These are phyloP conservation scores for Yueomyces sp. DNA, from an alignment of 1,139 yeast species.

Conservation along the genomic window DNA sequence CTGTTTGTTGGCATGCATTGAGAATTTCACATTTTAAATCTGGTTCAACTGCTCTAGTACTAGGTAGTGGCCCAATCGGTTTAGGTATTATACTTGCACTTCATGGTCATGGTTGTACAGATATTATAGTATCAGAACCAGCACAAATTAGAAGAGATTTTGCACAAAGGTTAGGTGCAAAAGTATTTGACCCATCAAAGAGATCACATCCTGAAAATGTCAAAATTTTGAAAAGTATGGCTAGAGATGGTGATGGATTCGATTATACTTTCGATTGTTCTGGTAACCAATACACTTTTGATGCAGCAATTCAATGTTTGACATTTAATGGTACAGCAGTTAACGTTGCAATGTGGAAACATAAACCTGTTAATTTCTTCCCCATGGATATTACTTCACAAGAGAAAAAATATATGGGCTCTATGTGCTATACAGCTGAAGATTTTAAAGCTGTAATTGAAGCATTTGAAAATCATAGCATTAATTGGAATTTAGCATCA, in stretches of 20 bases:
- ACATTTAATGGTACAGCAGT: slow-evolving; percentile 51
- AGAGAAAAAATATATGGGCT: slow-evolving; percentile 37
- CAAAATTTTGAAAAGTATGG: slow-evolving; percentile 27
- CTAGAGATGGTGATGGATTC: slow-evolving; percentile 41
- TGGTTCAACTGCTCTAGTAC: slow-evolving; percentile 39
- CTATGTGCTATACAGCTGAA: slow-evolving; percentile 35
- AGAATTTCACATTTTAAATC: slow-evolving; percentile 30
- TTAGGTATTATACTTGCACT: slow-evolving; percentile 43
- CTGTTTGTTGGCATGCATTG: slow-evolving; percentile 52
- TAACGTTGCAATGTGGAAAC: slow-evolving; percentile 53
- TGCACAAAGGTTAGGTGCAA: slow-evolving; percentile 39
- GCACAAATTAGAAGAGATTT: slow-evolving; percentile 40
- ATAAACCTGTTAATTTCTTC: slow-evolving; percentile 31
- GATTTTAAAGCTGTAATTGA: slow-evolving; percentile 40
- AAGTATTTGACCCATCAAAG: slow-evolving; percentile 35
- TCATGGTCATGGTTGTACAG: slow-evolving; percentile 41
- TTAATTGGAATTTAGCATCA: slow-evolving; percentile 29
- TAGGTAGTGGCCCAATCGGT: slow-evolving; percentile 58
- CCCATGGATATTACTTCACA: slow-evolving; percentile 38
- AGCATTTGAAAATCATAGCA: slow-evolving; percentile 31
- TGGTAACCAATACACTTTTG: slow-evolving; percentile 44
- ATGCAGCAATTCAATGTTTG: slow-evolving; percentile 37
- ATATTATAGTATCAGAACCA: slow-evolving; percentile 50
- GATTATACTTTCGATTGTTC: slow-evolving; percentile 50
- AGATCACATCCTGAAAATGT: slow-evolving; percentile 26